Evolutionary conservation across 371 early-diverging fungal genomes (phyloP).

Genomic region (Chytridium lagenaria): DNA sequence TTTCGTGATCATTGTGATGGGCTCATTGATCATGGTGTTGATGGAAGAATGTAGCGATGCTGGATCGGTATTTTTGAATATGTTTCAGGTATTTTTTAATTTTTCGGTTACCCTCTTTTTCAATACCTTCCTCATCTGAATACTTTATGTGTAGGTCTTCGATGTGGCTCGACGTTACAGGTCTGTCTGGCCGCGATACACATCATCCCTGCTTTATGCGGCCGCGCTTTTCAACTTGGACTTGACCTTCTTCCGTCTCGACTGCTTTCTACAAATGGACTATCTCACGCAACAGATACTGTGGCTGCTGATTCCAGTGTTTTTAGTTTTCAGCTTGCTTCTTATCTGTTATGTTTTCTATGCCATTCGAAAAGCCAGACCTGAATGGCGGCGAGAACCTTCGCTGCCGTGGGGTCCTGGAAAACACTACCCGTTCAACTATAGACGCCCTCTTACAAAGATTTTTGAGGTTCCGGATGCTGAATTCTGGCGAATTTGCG

Average conservation of each 20-base stretch:
- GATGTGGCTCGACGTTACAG: neutral
- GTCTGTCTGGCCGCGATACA: neutral
- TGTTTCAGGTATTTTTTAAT: slow-evolving; percentile 10
- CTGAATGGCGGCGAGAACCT: neutral
- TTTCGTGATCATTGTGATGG: neutral
- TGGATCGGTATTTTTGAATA: neutral
- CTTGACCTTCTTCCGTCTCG: slow-evolving; percentile 5
- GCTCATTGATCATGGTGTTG: neutral
- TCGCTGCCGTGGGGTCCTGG: neutral
- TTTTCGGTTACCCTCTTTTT: no score
- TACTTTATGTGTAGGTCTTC: no score
- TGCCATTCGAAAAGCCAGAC: neutral
- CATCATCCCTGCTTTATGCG: neutral
- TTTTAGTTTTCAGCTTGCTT: neutral
- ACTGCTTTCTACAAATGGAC: neutral
- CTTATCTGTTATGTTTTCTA: neutral
- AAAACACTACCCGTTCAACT: neutral
- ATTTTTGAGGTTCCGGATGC: neutral
- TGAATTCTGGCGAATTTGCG: neutral
- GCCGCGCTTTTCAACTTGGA: slow-evolving; percentile 6
- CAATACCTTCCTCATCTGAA: no score
- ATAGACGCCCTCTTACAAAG: neutral
- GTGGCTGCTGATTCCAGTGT: neutral
- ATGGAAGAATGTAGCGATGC: slow-evolving; percentile 1
- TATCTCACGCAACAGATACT: neutral